Conservation (phyloP, 2,329 filamentous ascomycete genomes). For the Fusarium sp. region DNA sequence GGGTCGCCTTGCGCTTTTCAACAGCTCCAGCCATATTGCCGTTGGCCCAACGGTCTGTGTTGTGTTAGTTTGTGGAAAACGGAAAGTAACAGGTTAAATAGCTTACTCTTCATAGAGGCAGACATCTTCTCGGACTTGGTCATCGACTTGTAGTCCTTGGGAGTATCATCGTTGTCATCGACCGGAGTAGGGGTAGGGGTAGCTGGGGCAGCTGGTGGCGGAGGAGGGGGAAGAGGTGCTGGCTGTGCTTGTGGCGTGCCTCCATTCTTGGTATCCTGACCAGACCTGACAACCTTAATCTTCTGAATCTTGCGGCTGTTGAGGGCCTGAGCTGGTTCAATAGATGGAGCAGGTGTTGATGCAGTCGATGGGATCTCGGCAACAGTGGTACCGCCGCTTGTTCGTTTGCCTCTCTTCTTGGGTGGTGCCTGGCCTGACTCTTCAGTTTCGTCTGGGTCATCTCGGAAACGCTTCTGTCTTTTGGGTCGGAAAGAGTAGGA, state of each 20-base stretch:
- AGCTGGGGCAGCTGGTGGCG: slow-evolving; percentile 9
- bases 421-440: slow-evolving; percentile 52
- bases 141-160: slow-evolving; percentile 70
- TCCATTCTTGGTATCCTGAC: slow-evolving; percentile 46
- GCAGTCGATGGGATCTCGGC: slow-evolving; percentile 31
- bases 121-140: slow-evolving; percentile 75
- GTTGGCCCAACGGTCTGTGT: slow-evolving; percentile 67
- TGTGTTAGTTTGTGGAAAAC: slow-evolving; percentile 43
- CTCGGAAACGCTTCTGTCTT: slow-evolving; percentile 65
- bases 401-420: slow-evolving; percentile 54
- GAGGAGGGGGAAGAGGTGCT: neutral
- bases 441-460: slow-evolving; percentile 59
- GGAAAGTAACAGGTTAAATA: neutral
- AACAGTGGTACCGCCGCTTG: slow-evolving; percentile 22
- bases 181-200: slow-evolving; percentile 19
- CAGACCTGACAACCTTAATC: slow-evolving; percentile 54
- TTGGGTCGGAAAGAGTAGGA: slow-evolving; percentile 67
- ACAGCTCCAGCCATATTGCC: slow-evolving; percentile 71
- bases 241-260: slow-evolving; percentile 20
- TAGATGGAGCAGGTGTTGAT: slow-evolving; percentile 35
- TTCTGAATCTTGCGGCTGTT: slow-evolving; percentile 52
- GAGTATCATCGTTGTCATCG: slow-evolving; percentile 54
- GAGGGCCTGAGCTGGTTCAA: slow-evolving; percentile 36
- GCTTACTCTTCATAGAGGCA: slow-evolving; percentile 72
- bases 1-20: slow-evolving; percentile 69